phyloP scores from a whole-genome alignment of 768 basidiomycete species.

The Fomitopsis serialis region DNA sequence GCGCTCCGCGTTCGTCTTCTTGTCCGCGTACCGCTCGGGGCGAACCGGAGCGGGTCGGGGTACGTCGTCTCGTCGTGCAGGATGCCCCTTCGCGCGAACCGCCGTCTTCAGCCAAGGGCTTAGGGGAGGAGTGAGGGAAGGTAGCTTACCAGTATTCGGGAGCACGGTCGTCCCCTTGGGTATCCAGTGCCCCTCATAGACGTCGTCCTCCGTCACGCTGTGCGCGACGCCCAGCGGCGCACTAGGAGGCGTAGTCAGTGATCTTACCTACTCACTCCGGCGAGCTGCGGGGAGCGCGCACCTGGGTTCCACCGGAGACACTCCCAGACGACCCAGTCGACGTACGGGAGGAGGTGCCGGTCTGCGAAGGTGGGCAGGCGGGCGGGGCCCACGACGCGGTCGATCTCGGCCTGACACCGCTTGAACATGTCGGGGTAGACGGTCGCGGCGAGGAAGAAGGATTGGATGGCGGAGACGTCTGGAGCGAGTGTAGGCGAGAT shows the following conservation, averaged over 20 bases:
- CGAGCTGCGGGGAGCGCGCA: slow-evolving; percentile 1
- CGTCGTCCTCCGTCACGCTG: slow-evolving; percentile 14
- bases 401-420: slow-evolving; percentile 32
- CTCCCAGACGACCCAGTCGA: slow-evolving; percentile 26
- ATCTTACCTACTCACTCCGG: slow-evolving; percentile 14
- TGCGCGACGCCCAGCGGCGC: slow-evolving; percentile 20
- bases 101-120: too few species aligned
- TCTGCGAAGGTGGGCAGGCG: slow-evolving; percentile 26
- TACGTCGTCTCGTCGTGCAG: slow-evolving; percentile 16
- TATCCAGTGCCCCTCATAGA: slow-evolving; percentile 15
- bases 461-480: slow-evolving; percentile 17
- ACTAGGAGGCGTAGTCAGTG: slow-evolving; percentile 25
- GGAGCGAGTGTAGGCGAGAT: slow-evolving; percentile 23
- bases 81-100: slow-evolving; percentile 11
- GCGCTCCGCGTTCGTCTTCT: slow-evolving; percentile 1
- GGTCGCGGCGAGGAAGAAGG: slow-evolving; percentile 30
- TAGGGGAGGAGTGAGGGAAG: too few species aligned
- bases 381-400: slow-evolving; percentile 31
- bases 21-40: slow-evolving; percentile 21
- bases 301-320: slow-evolving; percentile 24
- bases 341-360: slow-evolving; percentile 20
- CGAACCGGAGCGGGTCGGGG: slow-evolving; percentile 17
- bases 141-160: slow-evolving; percentile 17
- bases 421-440: slow-evolving; percentile 26
- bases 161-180: slow-evolving; percentile 16